Evolutionary conservation across 768 basidiomycete species (phyloP).

Genomic region (Udeniomyces megalosporus): DNA sequence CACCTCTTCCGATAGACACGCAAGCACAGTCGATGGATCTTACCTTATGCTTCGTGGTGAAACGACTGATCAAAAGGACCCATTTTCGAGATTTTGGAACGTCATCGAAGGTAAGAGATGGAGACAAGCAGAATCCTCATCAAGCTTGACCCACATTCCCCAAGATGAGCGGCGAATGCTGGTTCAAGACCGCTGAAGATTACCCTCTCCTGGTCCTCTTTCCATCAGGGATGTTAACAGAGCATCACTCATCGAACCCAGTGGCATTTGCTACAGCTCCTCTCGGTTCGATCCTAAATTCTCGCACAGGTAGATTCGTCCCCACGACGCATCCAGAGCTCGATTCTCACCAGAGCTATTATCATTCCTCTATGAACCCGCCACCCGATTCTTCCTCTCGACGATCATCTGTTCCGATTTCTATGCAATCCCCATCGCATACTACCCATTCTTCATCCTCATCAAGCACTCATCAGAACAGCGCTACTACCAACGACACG

Average conservation of each 20-base stretch:
- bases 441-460: neutral
- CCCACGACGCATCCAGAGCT: neutral
- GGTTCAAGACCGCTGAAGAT: neutral
- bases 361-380: neutral
- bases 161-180: neutral
- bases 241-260: constrained; percentile 4
- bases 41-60: neutral
- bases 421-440: neutral
- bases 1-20: neutral
- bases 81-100: constrained; percentile 8
- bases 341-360: neutral
- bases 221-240: neutral
- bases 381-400: neutral
- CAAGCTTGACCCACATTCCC: neutral
- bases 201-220: neutral
- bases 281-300: neutral
- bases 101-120: constrained; percentile 4
- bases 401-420: neutral
- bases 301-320: neutral
- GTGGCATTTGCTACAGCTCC: constrained; percentile 12
- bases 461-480: too few species aligned
- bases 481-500: too few species aligned
- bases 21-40: neutral
- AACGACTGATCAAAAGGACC: constrained; percentile 6
- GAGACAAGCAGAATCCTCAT: too few species aligned